A percentile compares a stretch with the other conserved stretches of the same genome.
These are phyloP conservation scores for Puccinia horiana DNA, from an alignment of 1,284 basidiomycete species.

Conservation along the genomic window DNA sequence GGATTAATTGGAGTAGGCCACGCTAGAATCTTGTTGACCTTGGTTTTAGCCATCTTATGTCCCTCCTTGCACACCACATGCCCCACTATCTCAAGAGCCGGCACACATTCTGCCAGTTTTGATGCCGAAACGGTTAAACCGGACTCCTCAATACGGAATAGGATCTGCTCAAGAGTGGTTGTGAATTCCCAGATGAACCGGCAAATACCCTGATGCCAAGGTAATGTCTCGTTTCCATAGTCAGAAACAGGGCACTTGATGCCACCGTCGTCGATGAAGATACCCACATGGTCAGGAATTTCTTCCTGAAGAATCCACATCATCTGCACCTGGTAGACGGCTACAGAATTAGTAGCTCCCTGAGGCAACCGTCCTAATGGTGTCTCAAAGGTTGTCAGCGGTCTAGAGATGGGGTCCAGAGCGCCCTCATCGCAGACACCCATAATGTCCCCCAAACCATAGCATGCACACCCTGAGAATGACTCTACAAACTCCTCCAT, in stretches of 20 bases:
- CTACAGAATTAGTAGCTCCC: conserved; percentile 9
- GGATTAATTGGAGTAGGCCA: background rate
- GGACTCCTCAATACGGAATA: conserved; percentile 30
- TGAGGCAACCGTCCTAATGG: background rate
- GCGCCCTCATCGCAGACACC: too few species aligned
- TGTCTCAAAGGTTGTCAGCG: too few species aligned
- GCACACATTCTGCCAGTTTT: background rate
- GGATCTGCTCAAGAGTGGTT: conserved; percentile 2
- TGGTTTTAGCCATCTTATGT: background rate
- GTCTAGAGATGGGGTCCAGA: background rate
- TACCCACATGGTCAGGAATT: background rate
- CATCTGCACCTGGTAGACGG: conserved; percentile 13
- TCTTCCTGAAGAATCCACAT: background rate
- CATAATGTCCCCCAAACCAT: background rate
- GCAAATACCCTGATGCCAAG: background rate
- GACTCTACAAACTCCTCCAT: background rate
- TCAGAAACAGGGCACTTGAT: background rate
- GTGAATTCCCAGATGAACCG: conserved; percentile 18
- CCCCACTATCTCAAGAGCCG: background rate
- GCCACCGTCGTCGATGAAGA: conserved; percentile 22
- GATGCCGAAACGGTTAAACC: conserved; percentile 12
- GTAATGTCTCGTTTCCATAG: background rate
- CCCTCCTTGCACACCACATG: conserved; percentile 5
- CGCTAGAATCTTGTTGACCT: background rate
- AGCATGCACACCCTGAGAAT: background rate